Evolutionary conservation across 805 yeast species (phyloP).

Genomic region (Lachancea nothofagi): DNA sequence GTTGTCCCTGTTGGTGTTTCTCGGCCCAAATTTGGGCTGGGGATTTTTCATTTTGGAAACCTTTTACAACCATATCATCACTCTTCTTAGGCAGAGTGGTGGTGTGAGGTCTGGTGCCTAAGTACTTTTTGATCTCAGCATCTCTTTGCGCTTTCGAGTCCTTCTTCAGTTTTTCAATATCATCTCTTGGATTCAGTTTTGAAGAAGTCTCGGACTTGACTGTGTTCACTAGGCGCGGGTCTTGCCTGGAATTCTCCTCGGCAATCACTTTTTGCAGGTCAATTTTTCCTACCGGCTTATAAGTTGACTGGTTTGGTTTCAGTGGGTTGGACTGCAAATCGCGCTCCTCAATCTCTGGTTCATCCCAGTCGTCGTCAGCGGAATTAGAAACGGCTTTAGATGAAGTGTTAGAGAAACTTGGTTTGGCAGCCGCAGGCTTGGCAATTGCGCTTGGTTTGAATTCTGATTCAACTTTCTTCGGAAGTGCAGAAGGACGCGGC

Average conservation of each 20-base stretch:
- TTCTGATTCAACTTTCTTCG: slow-evolving; percentile 11
- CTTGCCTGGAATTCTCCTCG: slow-evolving; percentile 39
- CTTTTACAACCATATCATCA: slow-evolving; percentile 46
- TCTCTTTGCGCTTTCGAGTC: slow-evolving; percentile 34
- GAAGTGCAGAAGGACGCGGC: slow-evolving; percentile 22
- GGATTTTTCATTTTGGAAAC: slow-evolving; percentile 71
- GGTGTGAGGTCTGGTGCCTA: slow-evolving; percentile 34
- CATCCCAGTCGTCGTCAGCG: slow-evolving; percentile 40
- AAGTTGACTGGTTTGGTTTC: slow-evolving; percentile 41
- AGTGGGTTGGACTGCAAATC: slow-evolving; percentile 44
- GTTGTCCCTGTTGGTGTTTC: slow-evolving; percentile 43
- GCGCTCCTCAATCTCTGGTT: slow-evolving; percentile 43
- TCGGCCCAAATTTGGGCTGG: slow-evolving; percentile 98
- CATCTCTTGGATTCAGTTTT: slow-evolving; percentile 26
- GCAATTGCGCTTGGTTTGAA: slow-evolving; percentile 4
- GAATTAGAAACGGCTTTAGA: slow-evolving; percentile 7
- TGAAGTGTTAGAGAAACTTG: slow-evolving; percentile 12
- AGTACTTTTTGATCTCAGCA: slow-evolving; percentile 31
- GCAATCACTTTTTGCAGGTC: slow-evolving; percentile 42
- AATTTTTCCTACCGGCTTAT: slow-evolving; percentile 60
- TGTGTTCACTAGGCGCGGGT: slow-evolving; percentile 35
- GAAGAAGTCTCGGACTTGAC: slow-evolving; percentile 19
- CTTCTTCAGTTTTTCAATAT: slow-evolving; percentile 34
- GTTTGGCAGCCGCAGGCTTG: slow-evolving; percentile 5
- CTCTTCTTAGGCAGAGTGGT: slow-evolving; percentile 14